Evolutionary conservation across 2,329 filamentous ascomycete genomes (phyloP).

Genomic region (Phoma sp.): DNA sequence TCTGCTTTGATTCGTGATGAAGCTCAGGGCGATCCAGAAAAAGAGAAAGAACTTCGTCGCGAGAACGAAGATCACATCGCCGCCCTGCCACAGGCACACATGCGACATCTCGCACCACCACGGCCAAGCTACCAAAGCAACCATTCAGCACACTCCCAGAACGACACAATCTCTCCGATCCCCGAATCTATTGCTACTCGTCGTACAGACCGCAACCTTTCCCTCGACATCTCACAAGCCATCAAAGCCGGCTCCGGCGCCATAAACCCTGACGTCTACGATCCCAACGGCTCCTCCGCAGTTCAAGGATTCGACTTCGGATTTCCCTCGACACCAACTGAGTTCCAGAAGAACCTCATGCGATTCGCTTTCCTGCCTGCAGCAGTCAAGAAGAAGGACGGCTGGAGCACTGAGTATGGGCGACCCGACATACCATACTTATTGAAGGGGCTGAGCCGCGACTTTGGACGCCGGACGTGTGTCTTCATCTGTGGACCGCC

Average conservation of each 20-base stretch:
- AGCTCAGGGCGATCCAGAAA: slow-evolving; percentile 77
- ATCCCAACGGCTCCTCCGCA: slow-evolving; percentile 17
- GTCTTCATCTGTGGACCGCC: slow-evolving; percentile 93
- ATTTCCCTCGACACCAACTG: slow-evolving; percentile 81
- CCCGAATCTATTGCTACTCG: slow-evolving; percentile 47
- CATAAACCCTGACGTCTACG: slow-evolving; percentile 53
- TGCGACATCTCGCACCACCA: slow-evolving; percentile 52
- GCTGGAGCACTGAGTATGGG: slow-evolving; percentile 92
- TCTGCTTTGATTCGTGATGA: slow-evolving; percentile 83
- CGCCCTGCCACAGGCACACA: slow-evolving; percentile 69
- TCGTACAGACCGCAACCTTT: slow-evolving; percentile 50
- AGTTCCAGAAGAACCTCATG: slow-evolving; percentile 88
- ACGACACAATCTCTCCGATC: slow-evolving; percentile 35
- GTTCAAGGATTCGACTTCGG: slow-evolving; percentile 60
- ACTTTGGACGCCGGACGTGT: slow-evolving; percentile 79
- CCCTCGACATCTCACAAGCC: slow-evolving; percentile 52
- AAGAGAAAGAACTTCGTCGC: slow-evolving; percentile 76
- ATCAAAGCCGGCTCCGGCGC: slow-evolving; percentile 38
- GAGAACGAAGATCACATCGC: slow-evolving; percentile 87
- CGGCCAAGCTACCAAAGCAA: slow-evolving; percentile 28
- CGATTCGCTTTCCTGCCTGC: slow-evolving; percentile 80
- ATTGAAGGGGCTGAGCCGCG: slow-evolving; percentile 81
- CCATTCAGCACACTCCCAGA: slow-evolving; percentile 25
- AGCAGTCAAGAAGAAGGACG: slow-evolving; percentile 62
- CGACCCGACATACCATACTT: slow-evolving; percentile 87